Evolutionary conservation across 495 filamentous ascomycete species (phyloP).

Genomic region (Aspergillus sparsus): DNA sequence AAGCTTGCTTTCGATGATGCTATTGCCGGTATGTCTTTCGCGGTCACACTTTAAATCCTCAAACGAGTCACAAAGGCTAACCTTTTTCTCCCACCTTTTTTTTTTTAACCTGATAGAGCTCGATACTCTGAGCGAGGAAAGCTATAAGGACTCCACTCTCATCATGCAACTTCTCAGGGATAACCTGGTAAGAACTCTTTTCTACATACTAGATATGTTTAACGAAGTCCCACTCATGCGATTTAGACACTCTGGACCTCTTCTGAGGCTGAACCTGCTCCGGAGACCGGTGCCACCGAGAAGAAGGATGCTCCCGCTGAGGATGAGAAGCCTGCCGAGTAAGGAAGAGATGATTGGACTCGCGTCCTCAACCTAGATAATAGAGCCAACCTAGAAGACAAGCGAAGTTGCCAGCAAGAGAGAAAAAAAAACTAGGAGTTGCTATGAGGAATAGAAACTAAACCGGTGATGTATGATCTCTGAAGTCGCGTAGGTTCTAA

Average conservation of each 20-base stretch:
- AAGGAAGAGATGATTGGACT: constrained; percentile 45
- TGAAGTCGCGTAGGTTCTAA: background rate
- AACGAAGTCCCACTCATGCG: constrained; percentile 25
- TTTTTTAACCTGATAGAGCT: constrained; percentile 69
- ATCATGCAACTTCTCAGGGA: constrained; percentile 99
- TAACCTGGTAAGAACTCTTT: constrained; percentile 77
- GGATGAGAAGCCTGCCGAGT: constrained; percentile 62
- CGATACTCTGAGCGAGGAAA: constrained; percentile 97
- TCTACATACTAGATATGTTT: background rate
- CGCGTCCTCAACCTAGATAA: constrained; percentile 30
- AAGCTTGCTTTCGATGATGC: constrained; percentile 99
- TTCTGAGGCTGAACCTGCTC: constrained; percentile 84
- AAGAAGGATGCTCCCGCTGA: constrained; percentile 59
- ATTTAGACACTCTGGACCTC: constrained; percentile 97
- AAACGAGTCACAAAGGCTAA: constrained; percentile 22
- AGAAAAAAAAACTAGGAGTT: constrained; percentile 15
- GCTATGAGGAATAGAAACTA: background rate
- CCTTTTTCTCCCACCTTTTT: background rate
- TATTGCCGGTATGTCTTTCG: constrained; percentile 75
- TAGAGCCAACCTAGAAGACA: constrained; percentile 9
- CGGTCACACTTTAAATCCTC: background rate
- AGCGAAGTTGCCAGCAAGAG: constrained; percentile 14
- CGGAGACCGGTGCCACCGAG: constrained; percentile 58
- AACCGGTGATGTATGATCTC: constrained; percentile 2
- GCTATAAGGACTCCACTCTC: constrained; percentile 99